Conservation (phyloP, 371 early-diverging fungal species). For the Conidiobolus incongruus region DNA sequence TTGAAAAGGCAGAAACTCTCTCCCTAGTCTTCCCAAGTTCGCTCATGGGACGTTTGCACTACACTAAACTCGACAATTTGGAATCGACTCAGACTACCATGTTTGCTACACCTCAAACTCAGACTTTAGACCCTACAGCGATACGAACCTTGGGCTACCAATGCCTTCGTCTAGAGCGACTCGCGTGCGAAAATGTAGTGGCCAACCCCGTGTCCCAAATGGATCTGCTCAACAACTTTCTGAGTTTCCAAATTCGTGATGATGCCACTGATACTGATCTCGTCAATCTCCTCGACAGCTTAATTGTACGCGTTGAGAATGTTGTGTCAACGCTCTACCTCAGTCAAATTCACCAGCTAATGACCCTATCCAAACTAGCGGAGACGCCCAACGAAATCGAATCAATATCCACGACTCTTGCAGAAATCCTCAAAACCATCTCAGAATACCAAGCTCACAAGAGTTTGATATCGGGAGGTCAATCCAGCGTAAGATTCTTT, state of each 20-base stretch:
- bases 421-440: too few relatives aligned
- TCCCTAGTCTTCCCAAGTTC: constrained; percentile 26
- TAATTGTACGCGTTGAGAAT: constrained; percentile 29
- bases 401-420: too few relatives aligned
- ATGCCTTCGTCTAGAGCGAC: constrained; percentile 24
- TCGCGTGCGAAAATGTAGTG: constrained; percentile 16
- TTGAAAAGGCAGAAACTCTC: constrained; percentile 75
- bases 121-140: constrained; percentile 14
- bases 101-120: constrained; percentile 5
- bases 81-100: background rate
- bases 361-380: background rate
- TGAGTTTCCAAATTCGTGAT: constrained; percentile 20
- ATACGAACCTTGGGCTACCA: constrained; percentile 17
- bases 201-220: constrained; percentile 6
- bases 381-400: background rate
- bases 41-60: background rate
- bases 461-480: too few relatives aligned
- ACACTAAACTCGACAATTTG: too few relatives aligned
- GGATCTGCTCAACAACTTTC: constrained; percentile 9
- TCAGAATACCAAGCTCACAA: too few relatives aligned
- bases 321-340: background rate
- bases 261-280: constrained; percentile 31
- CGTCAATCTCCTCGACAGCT: constrained; percentile 24
- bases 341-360: background rate
- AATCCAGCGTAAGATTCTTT: too few relatives aligned